Evolutionary conservation across 2,329 filamentous ascomycete species (phyloP).

Genomic region (Fusarium gaditjirri): DNA sequence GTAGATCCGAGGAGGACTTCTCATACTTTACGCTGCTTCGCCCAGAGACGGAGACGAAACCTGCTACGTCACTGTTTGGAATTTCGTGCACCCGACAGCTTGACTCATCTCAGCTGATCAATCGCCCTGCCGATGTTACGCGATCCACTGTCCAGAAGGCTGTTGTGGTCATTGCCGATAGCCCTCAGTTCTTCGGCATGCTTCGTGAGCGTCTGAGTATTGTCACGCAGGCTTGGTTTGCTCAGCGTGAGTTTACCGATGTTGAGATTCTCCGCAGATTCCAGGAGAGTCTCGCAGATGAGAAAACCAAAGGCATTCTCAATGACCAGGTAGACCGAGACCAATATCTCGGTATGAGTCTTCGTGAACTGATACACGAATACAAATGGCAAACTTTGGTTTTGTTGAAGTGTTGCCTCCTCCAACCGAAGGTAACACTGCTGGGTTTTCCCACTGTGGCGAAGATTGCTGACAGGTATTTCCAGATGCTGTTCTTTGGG

Average conservation of each 20-base stretch:
- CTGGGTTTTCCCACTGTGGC: neutral
- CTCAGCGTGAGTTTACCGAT: conserved; percentile 91
- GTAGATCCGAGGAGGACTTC: conserved; percentile 93
- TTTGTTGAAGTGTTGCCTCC: conserved; percentile 89
- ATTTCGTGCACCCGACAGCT: conserved; percentile 96
- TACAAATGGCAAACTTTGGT: conserved; percentile 96
- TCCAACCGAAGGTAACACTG: conserved; percentile 85
- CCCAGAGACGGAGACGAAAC: conserved; percentile 62
- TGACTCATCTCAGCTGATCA: conserved; percentile 79
- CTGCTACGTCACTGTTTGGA: conserved; percentile 88
- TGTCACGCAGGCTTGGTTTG: conserved; percentile 96
- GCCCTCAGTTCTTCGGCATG: conserved; percentile 89
- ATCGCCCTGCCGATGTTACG: conserved; percentile 89
- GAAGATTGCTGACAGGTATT: neutral
- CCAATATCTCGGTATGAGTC: conserved; percentile 87
- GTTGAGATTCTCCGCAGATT: conserved; percentile 90
- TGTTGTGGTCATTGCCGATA: conserved; percentile 93
- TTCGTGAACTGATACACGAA: conserved; percentile 91
- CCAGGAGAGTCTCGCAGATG: conserved; percentile 84
- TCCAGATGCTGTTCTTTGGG: conserved; percentile 96
- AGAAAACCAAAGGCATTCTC: conserved; percentile 66
- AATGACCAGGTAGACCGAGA: conserved; percentile 80
- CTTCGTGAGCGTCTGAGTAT: conserved; percentile 89
- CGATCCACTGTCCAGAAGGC: conserved; percentile 97
- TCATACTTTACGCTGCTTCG: conserved; percentile 95